A percentile compares a stretch with the other conserved stretches of the same genome.
Conservation (phyloP, 192 early-diverging fungal genomes). For the Backusella macrospora region DNA sequence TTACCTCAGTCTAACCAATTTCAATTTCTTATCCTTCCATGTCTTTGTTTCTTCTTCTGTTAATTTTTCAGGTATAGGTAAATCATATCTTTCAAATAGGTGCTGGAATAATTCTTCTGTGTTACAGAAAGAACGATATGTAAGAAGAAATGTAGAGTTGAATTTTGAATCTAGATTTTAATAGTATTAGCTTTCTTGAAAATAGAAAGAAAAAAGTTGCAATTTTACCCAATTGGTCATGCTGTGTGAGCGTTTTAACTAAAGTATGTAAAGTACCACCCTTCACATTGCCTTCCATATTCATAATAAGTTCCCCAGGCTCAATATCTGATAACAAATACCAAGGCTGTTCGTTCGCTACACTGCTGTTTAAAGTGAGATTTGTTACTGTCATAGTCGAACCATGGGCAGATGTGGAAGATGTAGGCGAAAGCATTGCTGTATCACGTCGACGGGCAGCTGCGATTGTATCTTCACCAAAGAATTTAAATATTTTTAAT, state of each 20-base stretch:
- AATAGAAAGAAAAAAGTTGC: neutral
- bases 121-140: slow-evolving; percentile 88
- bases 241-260: slow-evolving; percentile 78
- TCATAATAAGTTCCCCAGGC: slow-evolving; percentile 68
- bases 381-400: neutral
- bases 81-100: slow-evolving; percentile 76
- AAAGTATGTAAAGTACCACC: slow-evolving; percentile 78
- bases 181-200: neutral
- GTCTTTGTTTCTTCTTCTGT: slow-evolving; percentile 64
- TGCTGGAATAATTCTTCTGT: slow-evolving; percentile 78
- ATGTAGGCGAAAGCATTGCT: neutral
- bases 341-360: slow-evolving; percentile 43
- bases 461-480: slow-evolving; percentile 52
- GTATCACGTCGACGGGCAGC: slow-evolving; percentile 25
- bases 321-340: slow-evolving; percentile 68
- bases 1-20: slow-evolving; percentile 79
- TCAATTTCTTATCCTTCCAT: slow-evolving; percentile 88
- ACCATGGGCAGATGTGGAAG: neutral
- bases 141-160: slow-evolving; percentile 84
- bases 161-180: slow-evolving; percentile 69
- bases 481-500: slow-evolving; percentile 62
- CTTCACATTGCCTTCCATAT: slow-evolving; percentile 79
- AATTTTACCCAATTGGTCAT: slow-evolving; percentile 63
- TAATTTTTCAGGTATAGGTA: slow-evolving; percentile 70
- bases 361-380: neutral